Base-by-base conservation (phyloP, 2,329 filamentous ascomycete species). In the Aspergillus floridensis region DNA sequence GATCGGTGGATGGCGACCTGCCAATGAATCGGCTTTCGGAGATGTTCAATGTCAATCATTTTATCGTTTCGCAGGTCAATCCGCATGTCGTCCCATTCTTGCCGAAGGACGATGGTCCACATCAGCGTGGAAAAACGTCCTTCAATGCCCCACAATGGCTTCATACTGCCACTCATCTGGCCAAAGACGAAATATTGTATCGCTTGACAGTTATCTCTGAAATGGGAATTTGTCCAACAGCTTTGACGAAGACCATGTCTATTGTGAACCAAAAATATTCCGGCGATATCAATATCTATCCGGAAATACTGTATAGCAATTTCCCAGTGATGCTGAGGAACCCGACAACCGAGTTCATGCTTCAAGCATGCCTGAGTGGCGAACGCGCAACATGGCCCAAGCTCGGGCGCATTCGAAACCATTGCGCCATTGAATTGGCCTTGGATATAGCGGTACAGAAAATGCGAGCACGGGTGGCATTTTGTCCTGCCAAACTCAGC, bases 21-120 rank as follows among this genome's bases (percentile, higher is more conserved):
- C 93, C 93, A 1, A 96, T 96, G 86, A 92, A 89, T 21, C 86
- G 91, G 2, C 81, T 98, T 16, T 88, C 92, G 0, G 92, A 96
- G 71, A 93, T 97, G 89, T 96, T 97, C 80, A 96, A 97, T 70
- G 93, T 97, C 72, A 97, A 97, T 70, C 93, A 97, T 72, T 97
- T 97, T 71, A 97, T 98, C 66, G 93, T 97, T 19, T 96, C 92
- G 0, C 93, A 98, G 73, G 92, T 97, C 53, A 98, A 98, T 68
- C 93, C 93, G 0, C 93, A 98, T 68, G 91, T 97, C 8, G 86
- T 96, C 0, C 91, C 92, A 0, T 96, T 98, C 68, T 79, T 97
- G 16, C 81, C 85, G 16, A 90, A 88, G 65, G 90, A 96, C 59
- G 89, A 92, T 61, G 82, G 70, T 71, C 64, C 68, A 29, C 66